phyloP scores from a whole-genome alignment of 78 protist species.

The Planoprotostelium fungivorum region DNA sequence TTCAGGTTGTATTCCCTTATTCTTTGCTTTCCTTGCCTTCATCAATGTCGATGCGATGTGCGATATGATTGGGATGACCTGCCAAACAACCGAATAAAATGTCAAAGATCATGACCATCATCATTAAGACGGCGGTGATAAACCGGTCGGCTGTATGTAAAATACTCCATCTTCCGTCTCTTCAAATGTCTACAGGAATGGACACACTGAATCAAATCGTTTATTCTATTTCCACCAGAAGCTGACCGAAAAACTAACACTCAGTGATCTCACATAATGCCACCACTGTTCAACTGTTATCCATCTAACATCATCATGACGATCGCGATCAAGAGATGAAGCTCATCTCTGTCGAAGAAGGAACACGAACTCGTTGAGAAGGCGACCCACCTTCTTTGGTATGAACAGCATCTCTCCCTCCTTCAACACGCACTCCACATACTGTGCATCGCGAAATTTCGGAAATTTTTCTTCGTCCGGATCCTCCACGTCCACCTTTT shows the following conservation, averaged over 20 bases:
- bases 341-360: no score
- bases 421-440: slow-evolving; percentile 25
- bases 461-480: slow-evolving; percentile 28
- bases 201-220: no score
- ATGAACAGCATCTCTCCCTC: slow-evolving; percentile 70
- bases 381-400: slow-evolving; percentile 29
- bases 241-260: slow-evolving; percentile 59
- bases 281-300: slow-evolving; percentile 7
- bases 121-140: no score
- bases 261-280: slow-evolving; percentile 74
- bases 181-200: no score
- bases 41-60: no score
- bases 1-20: background rate
- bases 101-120: no score
- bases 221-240: slow-evolving; percentile 56
- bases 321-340: no score
- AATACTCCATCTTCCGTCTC: no score
- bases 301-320: background rate
- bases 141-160: no score
- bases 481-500: slow-evolving; percentile 36
- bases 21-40: background rate
- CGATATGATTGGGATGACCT: no score
- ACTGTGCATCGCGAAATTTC: slow-evolving; percentile 20
- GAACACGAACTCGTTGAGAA: no score
- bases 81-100: no score